These are phyloP conservation scores for Harringtonia lauricola DNA, from an alignment of 2,329 filamentous ascomycete species.

Conservation along the genomic window DNA sequence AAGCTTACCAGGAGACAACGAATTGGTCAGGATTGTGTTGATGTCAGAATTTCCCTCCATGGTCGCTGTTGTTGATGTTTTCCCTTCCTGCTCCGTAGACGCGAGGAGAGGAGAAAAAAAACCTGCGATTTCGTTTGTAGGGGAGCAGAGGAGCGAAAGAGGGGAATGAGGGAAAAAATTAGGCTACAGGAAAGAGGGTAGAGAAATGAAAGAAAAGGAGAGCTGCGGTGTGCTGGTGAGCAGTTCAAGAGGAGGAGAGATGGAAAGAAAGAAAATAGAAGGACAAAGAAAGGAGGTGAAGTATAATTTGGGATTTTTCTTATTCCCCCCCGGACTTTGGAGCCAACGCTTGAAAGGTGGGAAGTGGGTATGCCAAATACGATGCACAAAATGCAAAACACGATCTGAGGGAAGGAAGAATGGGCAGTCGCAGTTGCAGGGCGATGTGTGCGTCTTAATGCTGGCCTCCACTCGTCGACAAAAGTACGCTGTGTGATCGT, in stretches of 20 bases:
- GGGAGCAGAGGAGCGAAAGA: not conserved
- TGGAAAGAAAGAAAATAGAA: conserved; percentile 1
- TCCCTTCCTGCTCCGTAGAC: conserved; percentile 5
- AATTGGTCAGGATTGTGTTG: conserved; percentile 94
- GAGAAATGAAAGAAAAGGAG: not conserved
- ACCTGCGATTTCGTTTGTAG: not conserved
- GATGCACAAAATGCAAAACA: conserved; percentile 1
- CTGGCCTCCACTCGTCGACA: no score
- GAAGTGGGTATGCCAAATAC: conserved; percentile 9
- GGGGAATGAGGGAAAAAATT: not conserved
- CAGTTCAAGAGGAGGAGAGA: not conserved
- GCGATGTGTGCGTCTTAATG: no score
- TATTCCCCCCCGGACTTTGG: conserved; percentile 8
- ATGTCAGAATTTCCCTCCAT: conserved; percentile 79
- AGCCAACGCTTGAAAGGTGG: conserved; percentile 2
- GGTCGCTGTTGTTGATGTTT: conserved; percentile 20
- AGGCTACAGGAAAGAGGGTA: not conserved
- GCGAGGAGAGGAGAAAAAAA: conserved; percentile 5
- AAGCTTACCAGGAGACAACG: conserved; percentile 85
- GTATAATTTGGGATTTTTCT: conserved; percentile 2
- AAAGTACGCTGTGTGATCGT: no score
- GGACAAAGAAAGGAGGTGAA: conserved; percentile 5
- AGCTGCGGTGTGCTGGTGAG: not conserved
- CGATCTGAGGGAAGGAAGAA: not conserved
- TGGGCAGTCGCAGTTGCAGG: no score